phyloP scores from a whole-genome alignment of 305 asterid genomes.

The Rubia peregrina region DNA sequence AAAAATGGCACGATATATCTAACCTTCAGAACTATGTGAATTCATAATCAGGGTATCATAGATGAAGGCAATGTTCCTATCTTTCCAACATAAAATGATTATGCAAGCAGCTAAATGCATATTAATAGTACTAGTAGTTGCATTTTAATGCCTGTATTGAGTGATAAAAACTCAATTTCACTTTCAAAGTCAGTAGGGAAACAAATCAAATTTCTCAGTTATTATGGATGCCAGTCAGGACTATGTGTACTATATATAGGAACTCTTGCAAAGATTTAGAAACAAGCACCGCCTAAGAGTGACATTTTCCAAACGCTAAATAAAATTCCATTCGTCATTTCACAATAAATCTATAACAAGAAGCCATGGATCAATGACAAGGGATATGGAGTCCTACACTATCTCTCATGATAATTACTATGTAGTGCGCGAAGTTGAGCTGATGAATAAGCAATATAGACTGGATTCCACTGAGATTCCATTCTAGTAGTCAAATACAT shows the following conservation, averaged over 20 bases:
- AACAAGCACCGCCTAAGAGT: neutral
- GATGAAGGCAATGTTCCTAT: neutral
- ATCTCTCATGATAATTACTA: neutral
- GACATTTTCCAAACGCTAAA: neutral
- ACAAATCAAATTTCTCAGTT: neutral
- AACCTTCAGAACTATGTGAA: neutral
- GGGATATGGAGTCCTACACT: neutral
- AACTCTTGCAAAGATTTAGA: neutral
- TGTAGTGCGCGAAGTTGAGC: neutral
- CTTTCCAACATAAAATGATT: neutral
- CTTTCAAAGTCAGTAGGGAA: neutral
- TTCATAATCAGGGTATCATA: neutral
- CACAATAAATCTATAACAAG: neutral
- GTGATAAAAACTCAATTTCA: neutral
- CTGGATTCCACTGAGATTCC: neutral
- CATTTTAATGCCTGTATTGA: neutral
- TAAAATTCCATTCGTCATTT: neutral
- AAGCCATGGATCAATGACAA: neutral
- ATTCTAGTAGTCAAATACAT: neutral
- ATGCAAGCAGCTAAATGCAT: neutral
- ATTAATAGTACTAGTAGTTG: neutral
- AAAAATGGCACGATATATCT: neutral
- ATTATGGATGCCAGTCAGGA: neutral
- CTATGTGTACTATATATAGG: neutral
- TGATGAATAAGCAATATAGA: neutral